Evolutionary conservation across 257 asterid species (phyloP).

Genomic region (Plantago ovata): DNA sequence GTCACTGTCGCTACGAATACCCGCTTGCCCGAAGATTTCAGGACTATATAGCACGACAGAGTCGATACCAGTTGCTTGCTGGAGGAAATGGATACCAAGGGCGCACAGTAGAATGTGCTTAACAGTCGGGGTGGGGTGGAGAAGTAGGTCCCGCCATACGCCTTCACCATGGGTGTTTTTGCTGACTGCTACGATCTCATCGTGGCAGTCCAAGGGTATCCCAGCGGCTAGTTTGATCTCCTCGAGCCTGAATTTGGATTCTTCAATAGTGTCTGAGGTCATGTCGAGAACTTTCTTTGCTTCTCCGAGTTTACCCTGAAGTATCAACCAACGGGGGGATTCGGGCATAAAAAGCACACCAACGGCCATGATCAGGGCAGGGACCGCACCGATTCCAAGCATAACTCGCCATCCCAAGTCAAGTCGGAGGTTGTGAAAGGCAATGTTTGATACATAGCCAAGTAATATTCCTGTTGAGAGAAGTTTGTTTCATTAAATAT

Average conservation of each 20-base stretch:
- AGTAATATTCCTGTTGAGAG: not conserved
- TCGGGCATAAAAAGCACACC: not conserved
- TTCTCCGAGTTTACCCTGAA: slow-evolving; percentile 4
- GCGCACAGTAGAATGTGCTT: not conserved
- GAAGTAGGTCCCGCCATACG: slow-evolving; percentile 2
- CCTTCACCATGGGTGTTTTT: not conserved
- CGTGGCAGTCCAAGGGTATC: not conserved
- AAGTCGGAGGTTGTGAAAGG: not conserved
- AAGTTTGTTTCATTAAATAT: too few relatives aligned
- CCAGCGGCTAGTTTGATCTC: slow-evolving; percentile 2
- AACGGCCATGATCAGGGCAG: not conserved
- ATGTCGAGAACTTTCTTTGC: slow-evolving; percentile 1
- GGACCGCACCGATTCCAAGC: slow-evolving; percentile 9
- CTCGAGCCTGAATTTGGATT: slow-evolving; percentile 2
- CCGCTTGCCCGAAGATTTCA: not conserved
- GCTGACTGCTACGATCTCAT: not conserved
- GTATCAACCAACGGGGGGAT: slow-evolving; percentile 6
- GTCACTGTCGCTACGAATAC: not conserved
- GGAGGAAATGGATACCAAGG: not conserved
- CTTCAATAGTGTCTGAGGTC: slow-evolving; percentile 2
- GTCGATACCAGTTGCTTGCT: slow-evolving; percentile 9
- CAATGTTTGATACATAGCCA: slow-evolving; percentile 6
- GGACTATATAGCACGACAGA: slow-evolving; percentile 9
- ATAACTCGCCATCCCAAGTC: slow-evolving; percentile 5
- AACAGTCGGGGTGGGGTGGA: slow-evolving; percentile 1